These are phyloP conservation scores for Phytophthora citrophthora DNA, from an alignment of 352 stramenopile genomes.

Conservation along the genomic window DNA sequence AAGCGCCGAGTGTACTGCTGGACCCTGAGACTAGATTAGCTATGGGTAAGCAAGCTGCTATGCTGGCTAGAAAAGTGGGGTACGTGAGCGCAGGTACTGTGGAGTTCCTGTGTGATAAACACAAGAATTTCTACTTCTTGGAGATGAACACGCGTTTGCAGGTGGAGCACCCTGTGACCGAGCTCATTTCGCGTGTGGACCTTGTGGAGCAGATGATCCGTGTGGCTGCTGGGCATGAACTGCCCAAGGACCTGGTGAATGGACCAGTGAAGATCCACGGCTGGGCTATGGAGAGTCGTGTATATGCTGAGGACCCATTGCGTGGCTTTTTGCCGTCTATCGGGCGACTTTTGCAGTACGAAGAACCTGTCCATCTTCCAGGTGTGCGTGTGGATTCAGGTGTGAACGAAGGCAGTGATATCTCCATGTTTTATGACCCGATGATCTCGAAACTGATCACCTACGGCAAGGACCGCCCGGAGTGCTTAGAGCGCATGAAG, in stretches of 20 bases:
- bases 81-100: slow-evolving; percentile 97
- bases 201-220: slow-evolving; percentile 97
- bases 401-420: slow-evolving; percentile 91
- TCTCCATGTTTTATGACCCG: slow-evolving; percentile 96
- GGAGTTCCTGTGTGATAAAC: slow-evolving; percentile 96
- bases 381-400: slow-evolving; percentile 93
- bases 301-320: slow-evolving; percentile 98
- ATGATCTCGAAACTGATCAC: slow-evolving; percentile 98
- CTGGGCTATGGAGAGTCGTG: slow-evolving; percentile 93
- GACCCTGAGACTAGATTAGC: slow-evolving; percentile 86
- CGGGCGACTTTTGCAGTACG: slow-evolving; percentile 93
- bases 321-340: slow-evolving; percentile 95
- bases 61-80: slow-evolving; percentile 91
- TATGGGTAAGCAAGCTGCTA: slow-evolving; percentile 89
- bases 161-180: slow-evolving; percentile 97
- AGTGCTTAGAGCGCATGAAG: slow-evolving; percentile 89
- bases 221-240: slow-evolving; percentile 90
- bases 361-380: slow-evolving; percentile 80
- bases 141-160: slow-evolving; percentile 98
- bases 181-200: slow-evolving; percentile 94
- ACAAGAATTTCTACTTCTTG: slow-evolving; percentile 98
- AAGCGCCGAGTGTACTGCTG: slow-evolving; percentile 92
- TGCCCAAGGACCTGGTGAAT: slow-evolving; percentile 86
- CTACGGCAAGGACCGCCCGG: slow-evolving; percentile 72
- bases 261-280: slow-evolving; percentile 65